Conservation (phyloP, 1,284 basidiomycete species). For the Tilletia walkeri region DNA sequence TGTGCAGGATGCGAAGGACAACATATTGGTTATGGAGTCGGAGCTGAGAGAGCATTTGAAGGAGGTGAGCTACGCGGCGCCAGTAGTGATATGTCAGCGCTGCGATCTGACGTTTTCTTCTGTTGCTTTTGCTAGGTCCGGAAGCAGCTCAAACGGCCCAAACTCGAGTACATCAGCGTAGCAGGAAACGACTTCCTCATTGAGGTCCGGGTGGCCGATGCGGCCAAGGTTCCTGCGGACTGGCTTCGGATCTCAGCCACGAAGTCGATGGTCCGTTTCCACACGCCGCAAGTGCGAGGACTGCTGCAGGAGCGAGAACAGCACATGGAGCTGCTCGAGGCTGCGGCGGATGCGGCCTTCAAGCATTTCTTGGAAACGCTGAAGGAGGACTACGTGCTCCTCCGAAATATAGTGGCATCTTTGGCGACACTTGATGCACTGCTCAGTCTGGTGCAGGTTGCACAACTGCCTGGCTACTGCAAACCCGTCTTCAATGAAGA, state of each 20-base stretch:
- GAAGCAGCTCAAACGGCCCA: slow-evolving; percentile 71
- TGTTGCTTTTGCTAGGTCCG: slow-evolving; percentile 54
- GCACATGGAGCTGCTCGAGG: slow-evolving; percentile 71
- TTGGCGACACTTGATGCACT: slow-evolving; percentile 45
- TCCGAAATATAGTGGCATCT: slow-evolving; percentile 37
- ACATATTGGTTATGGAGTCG: slow-evolving; percentile 66
- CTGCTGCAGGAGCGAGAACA: slow-evolving; percentile 74
- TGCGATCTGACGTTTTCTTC: background rate
- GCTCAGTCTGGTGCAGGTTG: slow-evolving; percentile 34
- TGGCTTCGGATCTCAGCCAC: slow-evolving; percentile 80
- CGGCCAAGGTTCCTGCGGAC: slow-evolving; percentile 70
- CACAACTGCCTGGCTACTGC: slow-evolving; percentile 32
- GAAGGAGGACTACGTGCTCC: slow-evolving; percentile 30
- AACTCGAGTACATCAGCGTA: slow-evolving; percentile 71
- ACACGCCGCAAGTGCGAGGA: slow-evolving; percentile 69
- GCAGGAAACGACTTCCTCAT: slow-evolving; percentile 57
- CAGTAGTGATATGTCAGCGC: background rate
- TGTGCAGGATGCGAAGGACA: slow-evolving; percentile 63
- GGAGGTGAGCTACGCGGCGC: slow-evolving; percentile 50
- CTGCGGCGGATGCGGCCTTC: slow-evolving; percentile 55
- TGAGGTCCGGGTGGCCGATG: slow-evolving; percentile 68
- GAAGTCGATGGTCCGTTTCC: slow-evolving; percentile 73
- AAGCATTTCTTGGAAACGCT: slow-evolving; percentile 30
- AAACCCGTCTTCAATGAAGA: background rate
- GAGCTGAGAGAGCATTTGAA: slow-evolving; percentile 76